These are phyloP conservation scores for Phytopythium delawarense DNA, from an alignment of 352 stramenopile genomes.

Conservation along the genomic window DNA sequence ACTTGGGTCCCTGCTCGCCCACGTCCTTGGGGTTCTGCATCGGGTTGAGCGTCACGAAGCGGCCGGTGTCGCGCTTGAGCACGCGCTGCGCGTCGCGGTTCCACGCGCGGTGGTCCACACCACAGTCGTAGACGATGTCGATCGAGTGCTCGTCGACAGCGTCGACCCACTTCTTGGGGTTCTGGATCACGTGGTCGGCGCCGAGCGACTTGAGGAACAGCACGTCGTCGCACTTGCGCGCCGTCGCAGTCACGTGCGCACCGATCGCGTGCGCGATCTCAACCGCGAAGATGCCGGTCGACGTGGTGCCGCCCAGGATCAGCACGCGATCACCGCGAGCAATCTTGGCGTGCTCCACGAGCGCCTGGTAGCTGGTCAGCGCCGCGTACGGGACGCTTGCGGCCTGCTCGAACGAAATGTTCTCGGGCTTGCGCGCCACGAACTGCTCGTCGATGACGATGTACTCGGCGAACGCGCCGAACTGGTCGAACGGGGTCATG, in stretches of 20 bases:
- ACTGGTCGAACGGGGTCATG: conserved; percentile 23
- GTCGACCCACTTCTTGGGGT: conserved; percentile 36
- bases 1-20: conserved; percentile 33
- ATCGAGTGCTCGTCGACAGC: conserved; percentile 29
- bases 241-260: conserved; percentile 45
- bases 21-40: conserved; percentile 26
- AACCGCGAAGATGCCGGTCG: conserved; percentile 52
- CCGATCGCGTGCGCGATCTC: conserved; percentile 59
- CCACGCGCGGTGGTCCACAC: conserved; percentile 24
- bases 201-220: conserved; percentile 41
- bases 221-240: conserved; percentile 56
- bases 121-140: conserved; percentile 36
- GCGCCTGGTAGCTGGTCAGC: conserved; percentile 54
- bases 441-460: conserved; percentile 30
- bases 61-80: conserved; percentile 23
- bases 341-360: conserved; percentile 28
- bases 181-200: conserved; percentile 52
- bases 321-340: conserved; percentile 31
- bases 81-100: conserved; percentile 24
- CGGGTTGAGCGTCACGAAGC: conserved; percentile 24
- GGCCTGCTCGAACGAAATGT: conserved; percentile 46
- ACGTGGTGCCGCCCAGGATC: conserved; percentile 56
- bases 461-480: conserved; percentile 57
- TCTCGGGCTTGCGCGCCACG: conserved; percentile 44
- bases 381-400: conserved; percentile 46